A percentile compares a stretch with the other conserved stretches of the same genome.
phyloP scores from a whole-genome alignment of 106 monocot species.

The Dendrobium nobile region DNA sequence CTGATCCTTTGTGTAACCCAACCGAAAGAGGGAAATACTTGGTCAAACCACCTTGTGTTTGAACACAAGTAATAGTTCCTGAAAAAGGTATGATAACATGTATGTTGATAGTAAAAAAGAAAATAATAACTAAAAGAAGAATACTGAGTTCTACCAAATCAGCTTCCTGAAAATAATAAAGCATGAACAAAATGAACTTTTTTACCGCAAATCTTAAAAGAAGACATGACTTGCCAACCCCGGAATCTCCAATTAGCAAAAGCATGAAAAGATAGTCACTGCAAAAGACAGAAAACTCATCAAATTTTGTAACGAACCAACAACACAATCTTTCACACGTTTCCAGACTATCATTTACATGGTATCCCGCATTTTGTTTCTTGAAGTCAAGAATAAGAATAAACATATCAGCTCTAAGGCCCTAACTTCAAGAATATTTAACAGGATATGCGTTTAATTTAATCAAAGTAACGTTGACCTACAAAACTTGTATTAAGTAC shows the following conservation, averaged over 20 bases:
- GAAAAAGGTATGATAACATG: neutral
- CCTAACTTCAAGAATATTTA: neutral
- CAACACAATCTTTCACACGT: no score
- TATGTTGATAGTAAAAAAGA: neutral
- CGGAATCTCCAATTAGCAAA: constrained; percentile 53
- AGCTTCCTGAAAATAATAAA: neutral
- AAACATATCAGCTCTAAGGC: neutral
- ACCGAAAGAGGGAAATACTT: no score
- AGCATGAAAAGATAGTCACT: constrained; percentile 63
- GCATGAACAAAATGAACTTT: neutral
- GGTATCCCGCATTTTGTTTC: neutral
- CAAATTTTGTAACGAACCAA: neutral
- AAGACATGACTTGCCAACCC: constrained; percentile 52
- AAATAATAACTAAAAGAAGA: neutral
- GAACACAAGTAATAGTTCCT: no score
- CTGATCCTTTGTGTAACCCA: no score
- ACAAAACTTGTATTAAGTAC: neutral
- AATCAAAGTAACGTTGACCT: neutral
- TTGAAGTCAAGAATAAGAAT: neutral
- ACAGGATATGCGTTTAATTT: neutral
- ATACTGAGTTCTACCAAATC: neutral
- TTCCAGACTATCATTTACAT: neutral
- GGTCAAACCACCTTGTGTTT: no score
- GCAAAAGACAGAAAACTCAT: constrained; percentile 15
- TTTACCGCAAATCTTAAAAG: constrained; percentile 53